These are phyloP conservation scores for Bathelium albidoporum DNA, from an alignment of 495 filamentous ascomycete genomes.

Conservation along the genomic window DNA sequence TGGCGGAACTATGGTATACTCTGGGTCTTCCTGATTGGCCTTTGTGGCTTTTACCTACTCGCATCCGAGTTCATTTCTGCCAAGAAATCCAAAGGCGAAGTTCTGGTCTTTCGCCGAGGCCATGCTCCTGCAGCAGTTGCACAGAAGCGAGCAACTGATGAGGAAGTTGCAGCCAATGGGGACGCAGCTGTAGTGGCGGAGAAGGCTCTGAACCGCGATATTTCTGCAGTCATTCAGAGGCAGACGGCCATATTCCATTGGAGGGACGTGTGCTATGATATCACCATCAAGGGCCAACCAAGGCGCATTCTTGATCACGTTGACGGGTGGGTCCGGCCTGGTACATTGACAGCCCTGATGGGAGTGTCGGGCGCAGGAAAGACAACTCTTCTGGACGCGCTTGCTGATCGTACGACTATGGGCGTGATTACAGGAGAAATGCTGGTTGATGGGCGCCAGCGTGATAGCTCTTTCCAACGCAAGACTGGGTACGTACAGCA, in stretches of 20 bases:
- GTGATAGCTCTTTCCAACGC: slow-evolving; percentile 76
- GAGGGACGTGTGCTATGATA: slow-evolving; percentile 76
- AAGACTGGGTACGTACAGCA: slow-evolving; percentile 96
- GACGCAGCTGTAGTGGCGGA: slow-evolving; percentile 30
- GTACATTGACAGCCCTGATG: slow-evolving; percentile 84
- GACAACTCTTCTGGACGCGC: slow-evolving; percentile 60
- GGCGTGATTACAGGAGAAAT: slow-evolving; percentile 80
- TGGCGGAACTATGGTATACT: slow-evolving; percentile 26
- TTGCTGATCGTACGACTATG: slow-evolving; percentile 75
- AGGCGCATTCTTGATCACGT: slow-evolving; percentile 74
- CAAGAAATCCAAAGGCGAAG: slow-evolving; percentile 15
- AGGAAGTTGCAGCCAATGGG: not conserved
- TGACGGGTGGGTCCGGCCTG: slow-evolving; percentile 85
- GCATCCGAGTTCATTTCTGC: slow-evolving; percentile 16
- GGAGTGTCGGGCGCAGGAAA: slow-evolving; percentile 64
- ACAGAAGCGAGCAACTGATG: not conserved
- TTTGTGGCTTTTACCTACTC: slow-evolving; percentile 17
- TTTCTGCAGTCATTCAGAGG: slow-evolving; percentile 39
- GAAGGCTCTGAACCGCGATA: slow-evolving; percentile 38
- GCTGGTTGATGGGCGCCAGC: slow-evolving; percentile 66
- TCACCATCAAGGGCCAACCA: slow-evolving; percentile 70
- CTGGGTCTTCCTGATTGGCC: slow-evolving; percentile 17
- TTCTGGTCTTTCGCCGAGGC: slow-evolving; percentile 16
- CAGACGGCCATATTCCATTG: slow-evolving; percentile 77
- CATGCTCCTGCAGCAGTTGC: slow-evolving; percentile 11